phyloP scores from a whole-genome alignment of 371 early-diverging fungal species.

The Cokeromyces recurvatus region DNA sequence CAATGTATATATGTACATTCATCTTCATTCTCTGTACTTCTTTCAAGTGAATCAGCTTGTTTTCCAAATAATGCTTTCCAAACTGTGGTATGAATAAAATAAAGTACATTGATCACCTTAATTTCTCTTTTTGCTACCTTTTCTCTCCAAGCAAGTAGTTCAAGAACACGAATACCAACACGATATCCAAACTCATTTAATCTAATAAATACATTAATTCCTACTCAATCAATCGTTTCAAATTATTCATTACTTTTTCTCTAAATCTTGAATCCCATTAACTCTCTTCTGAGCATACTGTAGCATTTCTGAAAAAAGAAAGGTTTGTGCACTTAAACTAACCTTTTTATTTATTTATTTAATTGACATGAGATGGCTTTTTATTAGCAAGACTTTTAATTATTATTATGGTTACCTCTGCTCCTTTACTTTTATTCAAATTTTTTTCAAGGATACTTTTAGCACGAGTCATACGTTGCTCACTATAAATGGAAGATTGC shows the following conservation, averaged over 20 bases:
- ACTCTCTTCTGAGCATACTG: slow-evolving; percentile 94
- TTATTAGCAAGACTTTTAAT: neutral
- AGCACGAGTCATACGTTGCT: slow-evolving; percentile 21
- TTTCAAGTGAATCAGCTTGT: slow-evolving; percentile 90
- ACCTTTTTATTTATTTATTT: slow-evolving; percentile 54
- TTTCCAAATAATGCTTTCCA: slow-evolving; percentile 95
- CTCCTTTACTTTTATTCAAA: slow-evolving; percentile 57
- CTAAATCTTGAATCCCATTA: slow-evolving; percentile 91
- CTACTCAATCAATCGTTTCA: neutral
- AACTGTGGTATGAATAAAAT: slow-evolving; percentile 87
- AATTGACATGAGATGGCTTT: neutral
- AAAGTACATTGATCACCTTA: slow-evolving; percentile 77
- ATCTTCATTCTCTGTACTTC: slow-evolving; percentile 91
- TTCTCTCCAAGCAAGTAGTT: slow-evolving; percentile 85
- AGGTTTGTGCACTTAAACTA: slow-evolving; percentile 79
- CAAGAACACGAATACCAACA: slow-evolving; percentile 84
- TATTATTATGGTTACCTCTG: slow-evolving; percentile 47
- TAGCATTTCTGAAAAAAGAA: slow-evolving; percentile 92
- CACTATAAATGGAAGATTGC: slow-evolving; percentile 37
- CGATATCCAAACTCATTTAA: slow-evolving; percentile 91
- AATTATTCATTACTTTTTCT: slow-evolving; percentile 67
- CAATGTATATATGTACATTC: slow-evolving; percentile 89
- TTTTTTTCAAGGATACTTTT: slow-evolving; percentile 59
- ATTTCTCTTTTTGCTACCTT: slow-evolving; percentile 84
- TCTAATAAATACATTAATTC: slow-evolving; percentile 37